Base-by-base conservation (phyloP, 495 filamentous ascomycete species). In the Neurospora sp. region DNA sequence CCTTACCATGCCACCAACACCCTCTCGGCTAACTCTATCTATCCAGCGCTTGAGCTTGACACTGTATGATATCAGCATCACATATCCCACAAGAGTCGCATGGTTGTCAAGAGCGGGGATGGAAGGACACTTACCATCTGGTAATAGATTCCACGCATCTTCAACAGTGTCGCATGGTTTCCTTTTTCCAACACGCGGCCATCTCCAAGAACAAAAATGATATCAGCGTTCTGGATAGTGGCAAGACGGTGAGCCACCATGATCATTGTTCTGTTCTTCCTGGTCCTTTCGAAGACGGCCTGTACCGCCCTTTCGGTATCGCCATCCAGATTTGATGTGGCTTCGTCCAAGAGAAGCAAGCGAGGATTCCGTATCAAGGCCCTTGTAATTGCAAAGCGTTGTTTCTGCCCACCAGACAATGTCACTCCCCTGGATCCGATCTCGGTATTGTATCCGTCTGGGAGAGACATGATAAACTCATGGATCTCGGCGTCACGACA, bases 401-500 rank as follows among this genome's bases (percentile, higher is more conserved):
- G 93, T 76, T 90, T 90, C 79, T 96, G 93, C 0, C 93, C 93
- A 1, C 93, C 93, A 4, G 90, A 93, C 73, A 96, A 86, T 19
- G 88, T 82, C 17, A 88, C 84, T 5, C 92, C 92, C 75, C 86
- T 87, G 3, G 86, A 86, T 3, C 92, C 92, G 21, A 89, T 88
- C 19, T 83, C 80, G 2, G 92, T 93, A 54, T 85, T 83, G 78
- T 90, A 89, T 0, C 89, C 89, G 5, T 89, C 82, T 0, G 88
- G 89, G 7, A 89, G 82, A 0, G 86, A 88, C 28, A 77, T 81
- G 74, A 90, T 86, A 74, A 86, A 88, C 73, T 89, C 85, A 81
- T 90, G 84, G 70, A 90, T 89, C 71, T 86, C 84, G 15, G 89
- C 89, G 66, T 87, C 83, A 39, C 83, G 78, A 73, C 88, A 90